A percentile compares a stretch with the other conserved stretches of the same genome.
phyloP scores from a whole-genome alignment of 1,284 basidiomycete species.

The Porodaedalea pini region DNA sequence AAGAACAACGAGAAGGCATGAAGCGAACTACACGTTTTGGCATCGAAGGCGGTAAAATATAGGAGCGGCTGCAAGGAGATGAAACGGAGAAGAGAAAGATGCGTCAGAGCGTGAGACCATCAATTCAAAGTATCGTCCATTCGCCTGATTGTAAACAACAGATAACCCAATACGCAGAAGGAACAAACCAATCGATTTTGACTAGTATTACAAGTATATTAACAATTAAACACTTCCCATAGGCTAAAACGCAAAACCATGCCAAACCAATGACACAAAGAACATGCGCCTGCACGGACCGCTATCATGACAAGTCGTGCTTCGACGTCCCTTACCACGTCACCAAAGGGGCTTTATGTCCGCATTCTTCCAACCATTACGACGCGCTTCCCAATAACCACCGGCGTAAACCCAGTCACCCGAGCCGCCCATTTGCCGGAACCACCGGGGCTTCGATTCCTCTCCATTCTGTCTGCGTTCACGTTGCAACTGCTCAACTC shows the following conservation, averaged over 20 bases:
- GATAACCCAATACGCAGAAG: too few relatives aligned
- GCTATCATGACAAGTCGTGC: background rate
- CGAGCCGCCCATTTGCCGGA: conserved; percentile 52
- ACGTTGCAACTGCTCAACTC: conserved; percentile 72
- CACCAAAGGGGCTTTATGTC: conserved; percentile 59
- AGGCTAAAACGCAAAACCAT: background rate
- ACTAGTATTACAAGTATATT: too few relatives aligned
- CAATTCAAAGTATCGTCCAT: background rate
- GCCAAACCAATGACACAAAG: background rate
- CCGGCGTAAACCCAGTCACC: conserved; percentile 73
- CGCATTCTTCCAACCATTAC: conserved; percentile 55
- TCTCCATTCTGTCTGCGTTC: conserved; percentile 56
- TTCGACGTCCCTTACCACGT: conserved; percentile 25
- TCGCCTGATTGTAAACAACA: background rate
- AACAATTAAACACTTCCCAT: too few relatives aligned
- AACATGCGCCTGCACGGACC: background rate
- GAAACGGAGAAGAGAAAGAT: background rate
- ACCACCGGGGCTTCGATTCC: conserved; percentile 67
- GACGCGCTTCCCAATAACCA: conserved; percentile 80
- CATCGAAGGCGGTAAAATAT: background rate
- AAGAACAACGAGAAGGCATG: background rate
- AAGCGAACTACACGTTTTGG: background rate
- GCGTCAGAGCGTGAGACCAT: background rate
- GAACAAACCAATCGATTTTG: too few relatives aligned
- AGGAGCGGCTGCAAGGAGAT: background rate